phyloP scores from a whole-genome alignment of 2,329 filamentous ascomycete genomes.

The Fusarium acutatum region DNA sequence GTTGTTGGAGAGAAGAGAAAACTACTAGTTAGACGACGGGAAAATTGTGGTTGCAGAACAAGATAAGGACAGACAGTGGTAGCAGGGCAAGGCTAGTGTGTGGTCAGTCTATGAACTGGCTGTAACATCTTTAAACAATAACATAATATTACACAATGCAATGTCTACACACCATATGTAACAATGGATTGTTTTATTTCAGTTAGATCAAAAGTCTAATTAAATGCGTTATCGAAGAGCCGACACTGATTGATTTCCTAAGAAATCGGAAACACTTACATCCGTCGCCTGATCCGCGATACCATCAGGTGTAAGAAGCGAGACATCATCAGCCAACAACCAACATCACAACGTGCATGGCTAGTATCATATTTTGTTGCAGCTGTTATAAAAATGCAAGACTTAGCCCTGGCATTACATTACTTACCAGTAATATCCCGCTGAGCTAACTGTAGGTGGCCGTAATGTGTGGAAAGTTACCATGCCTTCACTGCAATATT shows the following conservation, averaged over 20 bases:
- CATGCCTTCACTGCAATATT: not conserved
- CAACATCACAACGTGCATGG: not conserved
- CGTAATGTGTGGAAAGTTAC: not conserved
- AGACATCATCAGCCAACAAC: not conserved
- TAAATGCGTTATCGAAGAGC: not conserved
- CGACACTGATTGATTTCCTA: no score
- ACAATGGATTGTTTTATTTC: not conserved
- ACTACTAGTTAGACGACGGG: no score
- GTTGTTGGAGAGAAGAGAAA: not conserved
- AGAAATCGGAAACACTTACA: not conserved
- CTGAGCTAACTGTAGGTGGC: not conserved
- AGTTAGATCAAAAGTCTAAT: not conserved
- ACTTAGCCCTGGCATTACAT: not conserved
- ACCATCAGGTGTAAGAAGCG: not conserved
- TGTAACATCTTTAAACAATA: no score
- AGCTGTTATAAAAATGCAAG: not conserved
- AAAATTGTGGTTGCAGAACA: not conserved
- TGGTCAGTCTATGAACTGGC: no score
- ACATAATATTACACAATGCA: not conserved
- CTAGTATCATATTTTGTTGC: not conserved
- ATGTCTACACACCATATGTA: not conserved
- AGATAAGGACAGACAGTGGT: not conserved
- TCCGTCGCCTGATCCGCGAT: not conserved
- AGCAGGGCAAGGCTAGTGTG: no score
- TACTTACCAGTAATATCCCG: not conserved